These are phyloP conservation scores for Candolleomyces eurysporus DNA, from an alignment of 768 basidiomycete species.

Conservation along the genomic window DNA sequence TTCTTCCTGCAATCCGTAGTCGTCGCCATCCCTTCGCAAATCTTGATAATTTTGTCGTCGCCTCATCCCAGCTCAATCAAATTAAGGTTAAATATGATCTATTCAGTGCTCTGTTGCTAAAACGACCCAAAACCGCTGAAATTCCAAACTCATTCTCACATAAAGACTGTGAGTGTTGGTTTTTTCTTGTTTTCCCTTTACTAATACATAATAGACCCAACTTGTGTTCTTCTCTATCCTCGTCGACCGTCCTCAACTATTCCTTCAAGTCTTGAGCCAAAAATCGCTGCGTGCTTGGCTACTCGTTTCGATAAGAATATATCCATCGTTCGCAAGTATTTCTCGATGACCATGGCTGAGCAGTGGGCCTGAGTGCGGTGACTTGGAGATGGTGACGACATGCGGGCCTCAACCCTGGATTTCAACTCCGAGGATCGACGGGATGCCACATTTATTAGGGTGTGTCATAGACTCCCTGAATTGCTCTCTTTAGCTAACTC, in stretches of 20 bases:
- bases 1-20: not conserved
- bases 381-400: not conserved
- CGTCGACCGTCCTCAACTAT: not conserved
- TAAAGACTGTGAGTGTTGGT: not conserved
- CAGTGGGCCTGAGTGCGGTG: not conserved
- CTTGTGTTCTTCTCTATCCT: not conserved
- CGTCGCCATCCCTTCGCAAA: constrained; percentile 15
- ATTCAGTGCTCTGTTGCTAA: not conserved
- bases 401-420: not conserved
- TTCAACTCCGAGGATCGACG: not conserved
- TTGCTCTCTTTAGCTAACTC: not conserved
- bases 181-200: not conserved
- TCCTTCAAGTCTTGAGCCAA: not conserved
- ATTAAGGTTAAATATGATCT: not conserved
- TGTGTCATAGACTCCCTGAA: not conserved
- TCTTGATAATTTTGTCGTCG: not conserved
- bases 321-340: not conserved
- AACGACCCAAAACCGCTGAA: not conserved
- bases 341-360: not conserved
- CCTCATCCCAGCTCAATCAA: not conserved
- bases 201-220: not conserved
- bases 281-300: not conserved
- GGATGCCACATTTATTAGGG: not conserved
- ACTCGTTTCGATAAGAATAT: not conserved
- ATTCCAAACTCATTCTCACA: not conserved